phyloP scores from a whole-genome alignment of 495 filamentous ascomycete genomes.

The Jackrogersella minutella region DNA sequence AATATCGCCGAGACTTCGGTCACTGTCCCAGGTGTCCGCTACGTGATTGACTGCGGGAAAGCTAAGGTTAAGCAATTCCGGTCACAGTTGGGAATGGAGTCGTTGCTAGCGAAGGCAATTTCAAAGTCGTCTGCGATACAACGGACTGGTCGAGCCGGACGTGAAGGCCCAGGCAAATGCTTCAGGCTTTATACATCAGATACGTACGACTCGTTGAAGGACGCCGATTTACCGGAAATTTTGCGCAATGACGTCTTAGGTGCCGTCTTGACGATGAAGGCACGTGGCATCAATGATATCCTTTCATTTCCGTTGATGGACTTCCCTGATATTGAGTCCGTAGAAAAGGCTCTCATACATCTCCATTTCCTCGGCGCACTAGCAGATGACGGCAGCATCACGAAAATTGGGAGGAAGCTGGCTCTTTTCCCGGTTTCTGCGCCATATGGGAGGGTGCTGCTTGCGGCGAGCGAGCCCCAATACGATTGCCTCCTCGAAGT shows the following conservation, averaged over 20 bases:
- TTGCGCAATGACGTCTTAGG: constrained; percentile 86
- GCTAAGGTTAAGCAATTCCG: constrained; percentile 94
- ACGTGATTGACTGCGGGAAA: constrained; percentile 92
- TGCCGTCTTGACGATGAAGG: constrained; percentile 93
- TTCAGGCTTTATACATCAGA: constrained; percentile 88
- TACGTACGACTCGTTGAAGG: constrained; percentile 73
- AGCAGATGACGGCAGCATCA: constrained; percentile 75
- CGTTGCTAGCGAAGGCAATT: constrained; percentile 87
- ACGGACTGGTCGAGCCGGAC: constrained; percentile 87
- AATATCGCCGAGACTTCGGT: constrained; percentile 99
- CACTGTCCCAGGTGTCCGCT: constrained; percentile 90
- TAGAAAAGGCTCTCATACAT: constrained; percentile 85
- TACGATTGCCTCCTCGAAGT: constrained; percentile 77
- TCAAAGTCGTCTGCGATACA: constrained; percentile 95
- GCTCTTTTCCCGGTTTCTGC: constrained; percentile 85
- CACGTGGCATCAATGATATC: constrained; percentile 84
- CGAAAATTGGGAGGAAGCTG: constrained; percentile 74
- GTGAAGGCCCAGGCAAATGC: constrained; percentile 91
- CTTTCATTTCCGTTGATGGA: constrained; percentile 86
- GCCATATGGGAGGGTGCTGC: constrained; percentile 78
- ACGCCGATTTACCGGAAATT: constrained; percentile 85
- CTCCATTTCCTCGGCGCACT: constrained; percentile 81
- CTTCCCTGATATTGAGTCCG: constrained; percentile 74
- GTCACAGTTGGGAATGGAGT: constrained; percentile 84
- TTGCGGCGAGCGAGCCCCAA: constrained; percentile 77